A percentile compares a stretch with the other conserved stretches of the same genome.
Evolutionary conservation across 768 basidiomycete species (phyloP).

Genomic region (Mycena albidolilacea): DNA sequence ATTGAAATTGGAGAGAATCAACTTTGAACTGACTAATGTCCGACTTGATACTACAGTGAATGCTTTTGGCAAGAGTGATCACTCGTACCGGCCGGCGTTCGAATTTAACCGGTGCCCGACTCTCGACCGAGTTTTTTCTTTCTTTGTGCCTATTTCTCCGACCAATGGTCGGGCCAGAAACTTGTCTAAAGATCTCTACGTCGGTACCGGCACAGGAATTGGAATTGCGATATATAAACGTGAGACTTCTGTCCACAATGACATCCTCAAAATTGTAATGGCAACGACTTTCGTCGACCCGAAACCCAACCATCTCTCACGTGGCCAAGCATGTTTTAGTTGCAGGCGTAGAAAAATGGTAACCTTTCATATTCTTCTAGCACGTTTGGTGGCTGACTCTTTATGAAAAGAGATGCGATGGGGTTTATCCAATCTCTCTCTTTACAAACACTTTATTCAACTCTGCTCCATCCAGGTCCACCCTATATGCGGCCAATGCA

Average conservation of each 20-base stretch:
- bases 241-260: background rate
- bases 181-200: background rate
- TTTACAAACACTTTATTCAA: background rate
- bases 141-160: background rate
- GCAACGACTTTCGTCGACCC: background rate
- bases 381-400: background rate
- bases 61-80: too few relatives aligned
- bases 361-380: background rate
- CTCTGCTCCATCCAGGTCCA: constrained; percentile 39
- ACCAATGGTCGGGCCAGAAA: background rate
- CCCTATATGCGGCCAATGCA: constrained; percentile 69
- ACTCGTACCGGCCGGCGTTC: too few relatives aligned
- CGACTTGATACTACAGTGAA: too few relatives aligned
- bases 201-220: background rate
- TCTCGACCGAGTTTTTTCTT: too few relatives aligned
- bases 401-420: constrained; percentile 1
- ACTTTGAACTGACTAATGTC: too few relatives aligned
- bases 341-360: constrained; percentile 29
- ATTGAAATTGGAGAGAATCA: too few relatives aligned
- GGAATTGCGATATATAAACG: background rate
- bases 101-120: too few relatives aligned
- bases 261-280: background rate
- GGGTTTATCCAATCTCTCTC: background rate
- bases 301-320: background rate
- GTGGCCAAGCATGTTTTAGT: constrained; percentile 11